These are phyloP conservation scores for Fusarium azukiicola DNA, from an alignment of 2,329 filamentous ascomycete species.

Conservation along the genomic window DNA sequence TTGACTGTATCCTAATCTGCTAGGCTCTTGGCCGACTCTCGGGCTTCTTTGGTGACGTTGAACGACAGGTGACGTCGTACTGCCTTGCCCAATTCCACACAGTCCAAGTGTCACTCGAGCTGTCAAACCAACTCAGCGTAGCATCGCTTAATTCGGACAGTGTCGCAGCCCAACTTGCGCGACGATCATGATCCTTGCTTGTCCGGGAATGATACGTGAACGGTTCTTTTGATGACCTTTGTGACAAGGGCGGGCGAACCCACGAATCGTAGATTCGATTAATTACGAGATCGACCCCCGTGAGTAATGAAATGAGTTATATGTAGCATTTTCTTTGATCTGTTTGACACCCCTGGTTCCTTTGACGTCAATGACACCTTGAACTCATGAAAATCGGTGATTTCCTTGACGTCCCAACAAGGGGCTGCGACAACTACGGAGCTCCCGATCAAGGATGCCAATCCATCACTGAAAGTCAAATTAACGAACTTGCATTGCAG, in stretches of 20 bases:
- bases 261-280: constrained; percentile 12
- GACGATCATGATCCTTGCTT: background rate
- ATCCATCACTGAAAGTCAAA: background rate
- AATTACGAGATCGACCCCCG: background rate
- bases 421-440: background rate
- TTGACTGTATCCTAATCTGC: too few relatives aligned
- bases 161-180: background rate
- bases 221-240: background rate
- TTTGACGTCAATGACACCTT: too few relatives aligned
- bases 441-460: background rate
- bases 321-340: background rate
- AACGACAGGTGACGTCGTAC: too few relatives aligned
- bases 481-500: background rate
- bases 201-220: background rate
- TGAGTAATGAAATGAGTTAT: background rate
- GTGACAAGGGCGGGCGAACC: background rate
- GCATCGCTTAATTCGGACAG: background rate
- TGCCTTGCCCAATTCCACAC: too few relatives aligned
- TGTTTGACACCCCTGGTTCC: background rate
- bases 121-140: background rate
- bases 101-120: background rate
- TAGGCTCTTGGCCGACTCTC: background rate
- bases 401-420: background rate
- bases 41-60: background rate
- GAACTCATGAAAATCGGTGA: too few relatives aligned